phyloP scores from a whole-genome alignment of 2,329 filamentous ascomycete genomes.

The Nigrospora oryzae region DNA sequence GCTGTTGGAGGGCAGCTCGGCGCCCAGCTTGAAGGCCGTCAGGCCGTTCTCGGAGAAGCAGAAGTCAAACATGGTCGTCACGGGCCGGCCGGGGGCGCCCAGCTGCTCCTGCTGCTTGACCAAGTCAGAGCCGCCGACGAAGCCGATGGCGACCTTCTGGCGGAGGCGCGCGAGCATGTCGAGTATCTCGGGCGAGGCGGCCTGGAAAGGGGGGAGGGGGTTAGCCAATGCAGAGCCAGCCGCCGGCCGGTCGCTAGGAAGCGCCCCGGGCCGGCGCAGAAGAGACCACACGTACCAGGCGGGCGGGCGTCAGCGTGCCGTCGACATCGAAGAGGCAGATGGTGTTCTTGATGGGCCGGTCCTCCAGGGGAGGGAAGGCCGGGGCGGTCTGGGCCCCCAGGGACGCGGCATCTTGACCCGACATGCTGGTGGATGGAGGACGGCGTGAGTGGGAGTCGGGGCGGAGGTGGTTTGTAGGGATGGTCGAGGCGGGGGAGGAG shows the following conservation, averaged over 20 bases:
- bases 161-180: conserved; percentile 70
- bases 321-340: conserved; percentile 96
- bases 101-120: conserved; percentile 95
- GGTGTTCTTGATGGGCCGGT: conserved; percentile 85
- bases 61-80: conserved; percentile 89
- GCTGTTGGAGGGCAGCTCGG: conserved; percentile 65
- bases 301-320: conserved; percentile 77
- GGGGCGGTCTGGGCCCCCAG: neutral
- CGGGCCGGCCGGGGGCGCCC: conserved; percentile 56
- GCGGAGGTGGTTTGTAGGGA: neutral
- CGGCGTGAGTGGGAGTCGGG: neutral
- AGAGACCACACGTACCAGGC: conserved; percentile 47
- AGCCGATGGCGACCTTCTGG: conserved; percentile 82
- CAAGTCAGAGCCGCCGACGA: conserved; percentile 87
- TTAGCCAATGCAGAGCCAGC: conserved; percentile 7
- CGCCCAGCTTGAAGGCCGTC: conserved; percentile 77
- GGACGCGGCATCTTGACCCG: neutral
- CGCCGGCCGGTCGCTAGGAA: neutral
- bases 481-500: too few relatives aligned
- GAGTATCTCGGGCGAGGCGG: conserved; percentile 74
- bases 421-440: neutral
- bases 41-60: conserved; percentile 97
- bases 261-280: neutral
- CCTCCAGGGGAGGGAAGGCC: conserved; percentile 56
- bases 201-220: conserved; percentile 29